Conservation (phyloP, 306 rosid species). For the Ochetophila trinervis region DNA sequence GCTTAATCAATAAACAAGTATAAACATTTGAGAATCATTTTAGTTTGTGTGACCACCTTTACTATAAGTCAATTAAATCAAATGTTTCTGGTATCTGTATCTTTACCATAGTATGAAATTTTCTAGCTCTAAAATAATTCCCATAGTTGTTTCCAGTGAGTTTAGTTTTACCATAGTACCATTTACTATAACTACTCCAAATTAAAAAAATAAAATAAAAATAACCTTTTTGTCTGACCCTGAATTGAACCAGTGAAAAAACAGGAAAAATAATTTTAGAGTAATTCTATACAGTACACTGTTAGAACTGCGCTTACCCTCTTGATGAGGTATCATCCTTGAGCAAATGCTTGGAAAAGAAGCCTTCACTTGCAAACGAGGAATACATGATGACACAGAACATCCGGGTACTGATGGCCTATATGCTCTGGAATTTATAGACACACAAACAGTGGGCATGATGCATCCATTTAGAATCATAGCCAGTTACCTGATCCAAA, state of each 20-base stretch:
- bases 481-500: background rate
- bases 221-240: background rate
- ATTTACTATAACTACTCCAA: background rate
- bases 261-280: background rate
- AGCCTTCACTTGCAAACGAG: slow-evolving; percentile 35
- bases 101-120: background rate
- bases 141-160: background rate
- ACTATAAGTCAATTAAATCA: background rate
- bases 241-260: background rate
- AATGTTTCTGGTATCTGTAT: background rate
- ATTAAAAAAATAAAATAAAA: background rate
- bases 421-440: slow-evolving; percentile 33
- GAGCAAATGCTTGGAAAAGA: slow-evolving; percentile 37
- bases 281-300: slow-evolving; percentile 16
- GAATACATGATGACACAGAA: slow-evolving; percentile 31
- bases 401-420: slow-evolving; percentile 19
- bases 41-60: background rate
- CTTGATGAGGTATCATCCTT: slow-evolving; percentile 37
- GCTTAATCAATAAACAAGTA: background rate
- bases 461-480: slow-evolving; percentile 57
- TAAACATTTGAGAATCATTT: background rate
- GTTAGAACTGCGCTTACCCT: slow-evolving; percentile 30
- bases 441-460: slow-evolving; percentile 40
- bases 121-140: background rate
- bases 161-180: background rate